Conservation (phyloP, 495 filamentous ascomycete species). For the Penicillium atrosanguineum region DNA sequence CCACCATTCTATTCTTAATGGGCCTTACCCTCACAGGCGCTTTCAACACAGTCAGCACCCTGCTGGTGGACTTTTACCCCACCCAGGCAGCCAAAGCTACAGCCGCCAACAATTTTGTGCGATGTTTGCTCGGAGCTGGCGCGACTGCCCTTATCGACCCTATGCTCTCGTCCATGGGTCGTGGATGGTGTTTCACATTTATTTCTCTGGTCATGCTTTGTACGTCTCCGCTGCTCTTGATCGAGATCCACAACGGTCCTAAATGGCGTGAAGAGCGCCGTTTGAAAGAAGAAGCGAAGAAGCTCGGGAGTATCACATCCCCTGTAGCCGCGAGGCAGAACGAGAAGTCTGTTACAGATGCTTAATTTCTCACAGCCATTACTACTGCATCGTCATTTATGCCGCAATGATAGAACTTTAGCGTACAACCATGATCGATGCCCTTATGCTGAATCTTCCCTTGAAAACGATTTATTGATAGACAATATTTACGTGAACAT, state of each 20-base stretch:
- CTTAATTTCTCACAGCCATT: background rate
- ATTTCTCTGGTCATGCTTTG: slow-evolving; percentile 53
- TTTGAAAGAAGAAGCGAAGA: slow-evolving; percentile 18
- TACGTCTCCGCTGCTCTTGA: slow-evolving; percentile 51
- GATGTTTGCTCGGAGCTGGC: slow-evolving; percentile 66
- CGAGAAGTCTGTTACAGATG: background rate
- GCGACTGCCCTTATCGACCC: slow-evolving; percentile 63
- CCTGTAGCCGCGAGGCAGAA: background rate
- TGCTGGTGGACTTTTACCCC: slow-evolving; percentile 67
- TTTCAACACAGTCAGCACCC: slow-evolving; percentile 55
- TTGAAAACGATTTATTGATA: background rate
- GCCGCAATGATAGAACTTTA: slow-evolving; percentile 5
- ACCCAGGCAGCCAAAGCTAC: slow-evolving; percentile 60
- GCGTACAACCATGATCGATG: slow-evolving; percentile 2
- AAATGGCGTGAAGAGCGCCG: slow-evolving; percentile 47
- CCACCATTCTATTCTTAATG: slow-evolving; percentile 59
- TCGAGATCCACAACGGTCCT: slow-evolving; percentile 44
- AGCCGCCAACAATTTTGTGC: slow-evolving; percentile 67
- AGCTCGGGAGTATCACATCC: background rate
- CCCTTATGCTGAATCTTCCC: background rate
- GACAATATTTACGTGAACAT: background rate
- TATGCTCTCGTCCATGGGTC: slow-evolving; percentile 63
- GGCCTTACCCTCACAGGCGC: slow-evolving; percentile 54
- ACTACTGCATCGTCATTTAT: background rate
- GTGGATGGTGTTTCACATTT: slow-evolving; percentile 70